phyloP scores from a whole-genome alignment of 345 rosid genomes.

The Gossypium raimondii region DNA sequence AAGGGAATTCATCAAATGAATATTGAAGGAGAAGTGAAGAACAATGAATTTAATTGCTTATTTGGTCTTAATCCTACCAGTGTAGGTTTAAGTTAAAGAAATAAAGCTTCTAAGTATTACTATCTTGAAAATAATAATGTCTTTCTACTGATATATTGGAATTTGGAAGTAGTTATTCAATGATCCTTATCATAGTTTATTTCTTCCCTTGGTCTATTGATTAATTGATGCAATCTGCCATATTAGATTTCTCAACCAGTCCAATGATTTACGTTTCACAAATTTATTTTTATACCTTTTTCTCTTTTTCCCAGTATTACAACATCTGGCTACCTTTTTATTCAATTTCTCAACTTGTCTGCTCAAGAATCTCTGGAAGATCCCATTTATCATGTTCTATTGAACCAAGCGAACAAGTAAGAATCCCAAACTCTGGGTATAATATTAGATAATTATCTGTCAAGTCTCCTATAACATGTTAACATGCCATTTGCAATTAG shows the following conservation, averaged over 20 bases:
- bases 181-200: background rate
- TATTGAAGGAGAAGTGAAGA: background rate
- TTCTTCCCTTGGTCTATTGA: background rate
- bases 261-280: background rate
- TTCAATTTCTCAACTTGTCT: conserved; percentile 64
- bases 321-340: conserved; percentile 51
- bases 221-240: background rate
- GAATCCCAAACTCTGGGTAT: conserved; percentile 23
- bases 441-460: background rate
- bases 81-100: background rate
- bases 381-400: conserved; percentile 61
- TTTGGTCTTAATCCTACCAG: background rate
- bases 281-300: background rate
- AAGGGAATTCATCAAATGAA: background rate
- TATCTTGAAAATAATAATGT: background rate
- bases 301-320: conserved; percentile 39
- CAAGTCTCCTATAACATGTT: background rate
- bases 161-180: background rate
- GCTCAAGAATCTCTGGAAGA: conserved; percentile 61
- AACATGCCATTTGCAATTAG: background rate
- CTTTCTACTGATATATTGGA: background rate
- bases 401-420: conserved; percentile 47
- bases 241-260: background rate
- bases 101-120: background rate
- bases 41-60: background rate